A percentile compares a stretch with the other conserved stretches of the same genome.
These are phyloP conservation scores for Tritrichomonas foetus DNA, from an alignment of 208 protist species.

Conservation along the genomic window DNA sequence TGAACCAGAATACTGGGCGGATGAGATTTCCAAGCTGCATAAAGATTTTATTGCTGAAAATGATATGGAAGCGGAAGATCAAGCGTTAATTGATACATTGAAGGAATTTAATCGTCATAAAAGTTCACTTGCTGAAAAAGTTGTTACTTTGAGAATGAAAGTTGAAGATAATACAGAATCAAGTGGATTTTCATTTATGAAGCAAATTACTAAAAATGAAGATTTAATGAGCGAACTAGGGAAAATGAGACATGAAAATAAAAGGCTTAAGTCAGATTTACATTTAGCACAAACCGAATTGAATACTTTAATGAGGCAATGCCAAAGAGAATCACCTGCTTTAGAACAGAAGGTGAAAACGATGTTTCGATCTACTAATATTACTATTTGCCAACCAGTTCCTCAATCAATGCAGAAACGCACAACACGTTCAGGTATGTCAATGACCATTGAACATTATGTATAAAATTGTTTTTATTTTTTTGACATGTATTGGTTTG, in stretches of 20 bases:
- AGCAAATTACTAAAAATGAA: neutral
- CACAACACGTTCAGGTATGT: neutral
- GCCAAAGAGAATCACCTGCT: neutral
- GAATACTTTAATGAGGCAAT: constrained; percentile 7
- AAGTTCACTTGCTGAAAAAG: neutral
- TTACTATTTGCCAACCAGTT: too few species aligned
- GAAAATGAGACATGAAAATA: neutral
- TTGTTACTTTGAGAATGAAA: neutral
- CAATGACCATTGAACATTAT: too few species aligned
- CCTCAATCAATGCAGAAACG: neutral
- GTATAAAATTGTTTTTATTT: too few species aligned
- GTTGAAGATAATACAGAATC: neutral
- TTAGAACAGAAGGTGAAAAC: neutral
- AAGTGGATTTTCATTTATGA: neutral
- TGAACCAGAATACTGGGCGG: neutral
- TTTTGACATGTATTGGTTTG: too few species aligned
- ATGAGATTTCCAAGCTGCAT: neutral
- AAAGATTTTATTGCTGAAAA: neutral
- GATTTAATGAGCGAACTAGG: neutral
- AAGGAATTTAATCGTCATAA: constrained; percentile 13
- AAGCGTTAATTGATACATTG: neutral
- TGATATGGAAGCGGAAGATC: neutral
- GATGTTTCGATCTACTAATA: neutral
- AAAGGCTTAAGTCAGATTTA: neutral
- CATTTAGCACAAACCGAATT: neutral